Evolutionary conservation across 805 yeast genomes (phyloP).

Genomic region (Cyberlindnera maclurae): DNA sequence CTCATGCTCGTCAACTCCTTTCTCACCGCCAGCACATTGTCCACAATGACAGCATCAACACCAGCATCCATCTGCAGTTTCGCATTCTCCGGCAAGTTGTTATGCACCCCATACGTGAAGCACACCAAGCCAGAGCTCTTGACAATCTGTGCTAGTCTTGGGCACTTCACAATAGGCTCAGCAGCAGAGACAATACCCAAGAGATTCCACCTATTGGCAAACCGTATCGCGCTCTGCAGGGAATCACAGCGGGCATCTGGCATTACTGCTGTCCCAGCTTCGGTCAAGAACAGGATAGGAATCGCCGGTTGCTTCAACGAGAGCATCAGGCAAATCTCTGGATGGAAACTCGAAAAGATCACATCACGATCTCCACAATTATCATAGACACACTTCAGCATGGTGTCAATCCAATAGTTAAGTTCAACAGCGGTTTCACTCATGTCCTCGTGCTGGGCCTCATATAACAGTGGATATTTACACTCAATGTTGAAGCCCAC

Average conservation of each 20-base stretch:
- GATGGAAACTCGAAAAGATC: slow-evolving; percentile 89
- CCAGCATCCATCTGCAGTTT: slow-evolving; percentile 86
- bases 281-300: slow-evolving; percentile 86
- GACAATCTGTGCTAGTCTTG: slow-evolving; percentile 84
- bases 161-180: slow-evolving; percentile 78
- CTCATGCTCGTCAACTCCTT: slow-evolving; percentile 49
- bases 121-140: slow-evolving; percentile 88
- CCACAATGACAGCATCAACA: slow-evolving; percentile 97
- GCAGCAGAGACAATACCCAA: slow-evolving; percentile 91
- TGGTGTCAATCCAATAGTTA: slow-evolving; percentile 85
- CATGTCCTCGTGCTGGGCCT: slow-evolving; percentile 82
- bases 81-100: slow-evolving; percentile 80
- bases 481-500: slow-evolving; percentile 95
- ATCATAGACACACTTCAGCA: slow-evolving; percentile 72
- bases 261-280: slow-evolving; percentile 79
- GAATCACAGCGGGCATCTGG: slow-evolving; percentile 86
- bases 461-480: slow-evolving; percentile 93
- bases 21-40: slow-evolving; percentile 88
- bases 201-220: slow-evolving; percentile 85
- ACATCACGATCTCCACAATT: slow-evolving; percentile 75
- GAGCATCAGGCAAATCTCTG: slow-evolving; percentile 80
- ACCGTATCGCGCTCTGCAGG: slow-evolving; percentile 83
- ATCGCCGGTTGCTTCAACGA: slow-evolving; percentile 90
- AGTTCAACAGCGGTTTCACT: slow-evolving; percentile 78
- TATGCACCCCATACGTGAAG: slow-evolving; percentile 81